Evolutionary conservation across 352 stramenopile genomes (phyloP).

Genomic region (Blastocystis sp.): DNA sequence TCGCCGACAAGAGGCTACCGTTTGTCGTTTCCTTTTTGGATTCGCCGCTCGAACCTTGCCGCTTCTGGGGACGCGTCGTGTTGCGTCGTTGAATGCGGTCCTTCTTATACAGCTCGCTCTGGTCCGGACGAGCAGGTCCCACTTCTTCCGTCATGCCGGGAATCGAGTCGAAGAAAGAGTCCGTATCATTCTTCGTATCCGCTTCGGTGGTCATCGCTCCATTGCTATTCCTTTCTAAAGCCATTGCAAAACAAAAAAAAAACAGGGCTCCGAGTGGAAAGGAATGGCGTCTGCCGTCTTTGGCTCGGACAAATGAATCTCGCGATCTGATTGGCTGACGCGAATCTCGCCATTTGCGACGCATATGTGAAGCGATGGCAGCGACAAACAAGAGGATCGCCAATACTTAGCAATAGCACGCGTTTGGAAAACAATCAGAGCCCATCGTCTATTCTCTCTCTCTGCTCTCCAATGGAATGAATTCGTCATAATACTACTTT

Average conservation of each 20-base stretch:
- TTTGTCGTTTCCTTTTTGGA: not conserved
- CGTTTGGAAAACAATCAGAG: no score
- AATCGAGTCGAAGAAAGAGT: constrained; percentile 38
- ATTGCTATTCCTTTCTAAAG: not conserved
- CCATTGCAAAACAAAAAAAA: not conserved
- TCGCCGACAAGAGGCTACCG: not conserved
- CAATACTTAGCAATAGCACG: no score
- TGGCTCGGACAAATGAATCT: not conserved
- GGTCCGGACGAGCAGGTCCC: not conserved
- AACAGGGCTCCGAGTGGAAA: not conserved
- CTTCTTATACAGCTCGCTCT: not conserved
- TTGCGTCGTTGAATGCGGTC: constrained; percentile 27
- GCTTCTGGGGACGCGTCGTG: not conserved
- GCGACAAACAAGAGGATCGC: no score
- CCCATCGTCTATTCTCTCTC: no score
- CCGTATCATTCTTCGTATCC: not conserved
- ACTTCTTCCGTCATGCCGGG: not conserved
- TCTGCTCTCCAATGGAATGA: no score
- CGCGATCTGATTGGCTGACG: constrained; percentile 24
- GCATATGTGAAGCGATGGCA: no score
- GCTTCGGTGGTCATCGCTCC: not conserved
- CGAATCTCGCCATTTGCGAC: no score
- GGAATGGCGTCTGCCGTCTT: not conserved
- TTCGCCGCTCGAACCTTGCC: not conserved
- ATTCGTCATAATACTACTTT: no score